A percentile compares a stretch with the other conserved stretches of the same genome.
These are phyloP conservation scores for Xylaria sp. DNA, from an alignment of 2,329 filamentous ascomycete genomes.

Conservation along the genomic window DNA sequence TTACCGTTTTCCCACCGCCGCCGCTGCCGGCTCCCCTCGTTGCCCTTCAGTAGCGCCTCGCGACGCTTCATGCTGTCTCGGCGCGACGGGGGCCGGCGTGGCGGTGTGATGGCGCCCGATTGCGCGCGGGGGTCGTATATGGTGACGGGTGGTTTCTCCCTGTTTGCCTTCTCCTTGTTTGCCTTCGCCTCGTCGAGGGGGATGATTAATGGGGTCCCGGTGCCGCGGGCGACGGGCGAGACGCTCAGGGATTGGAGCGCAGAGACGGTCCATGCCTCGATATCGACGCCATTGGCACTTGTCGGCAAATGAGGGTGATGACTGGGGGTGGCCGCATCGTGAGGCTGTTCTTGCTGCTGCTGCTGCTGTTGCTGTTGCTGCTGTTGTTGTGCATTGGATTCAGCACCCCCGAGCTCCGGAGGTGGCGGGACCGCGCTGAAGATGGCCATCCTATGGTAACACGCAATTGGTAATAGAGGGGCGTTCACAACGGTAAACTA, in stretches of 20 bases:
- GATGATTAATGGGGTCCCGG: slow-evolving; percentile 74
- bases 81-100: slow-evolving; percentile 58
- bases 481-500: not conserved
- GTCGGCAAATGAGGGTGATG: slow-evolving; percentile 25
- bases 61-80: slow-evolving; percentile 69
- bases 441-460: slow-evolving; percentile 53
- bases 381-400: slow-evolving; percentile 35
- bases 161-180: slow-evolving; percentile 61
- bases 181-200: slow-evolving; percentile 77
- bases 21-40: slow-evolving; percentile 86
- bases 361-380: slow-evolving; percentile 36
- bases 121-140: slow-evolving; percentile 45
- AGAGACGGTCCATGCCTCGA: slow-evolving; percentile 73
- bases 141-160: slow-evolving; percentile 42
- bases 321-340: slow-evolving; percentile 20
- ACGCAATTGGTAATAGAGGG: not conserved
- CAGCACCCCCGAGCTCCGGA: slow-evolving; percentile 48
- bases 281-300: slow-evolving; percentile 59
- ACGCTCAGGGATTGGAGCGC: slow-evolving; percentile 66
- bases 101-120: slow-evolving; percentile 46
- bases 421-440: slow-evolving; percentile 64
- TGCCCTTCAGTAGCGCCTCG: slow-evolving; percentile 84
- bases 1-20: slow-evolving; percentile 95
- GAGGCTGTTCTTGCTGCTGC: slow-evolving; percentile 29
- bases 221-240: slow-evolving; percentile 66